Evolutionary conservation across 768 basidiomycete genomes (phyloP).

Genomic region (Piloderma croceum): DNA sequence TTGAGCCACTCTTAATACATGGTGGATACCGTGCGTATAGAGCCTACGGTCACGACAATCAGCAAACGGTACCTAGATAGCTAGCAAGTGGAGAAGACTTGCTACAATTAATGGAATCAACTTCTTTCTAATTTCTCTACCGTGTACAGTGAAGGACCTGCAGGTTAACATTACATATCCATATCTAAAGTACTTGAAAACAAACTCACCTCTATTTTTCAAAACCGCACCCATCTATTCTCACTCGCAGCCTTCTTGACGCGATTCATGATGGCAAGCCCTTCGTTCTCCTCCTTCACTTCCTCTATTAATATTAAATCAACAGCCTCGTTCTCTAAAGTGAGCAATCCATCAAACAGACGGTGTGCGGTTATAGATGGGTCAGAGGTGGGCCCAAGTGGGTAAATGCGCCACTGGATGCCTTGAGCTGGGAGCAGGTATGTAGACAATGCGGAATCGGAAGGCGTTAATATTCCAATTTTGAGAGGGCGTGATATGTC

Average conservation of each 20-base stretch:
- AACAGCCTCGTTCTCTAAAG: constrained; percentile 70
- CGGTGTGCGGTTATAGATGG: constrained; percentile 70
- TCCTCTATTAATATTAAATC: constrained; percentile 85
- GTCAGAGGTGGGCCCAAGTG: constrained; percentile 42
- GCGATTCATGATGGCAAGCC: constrained; percentile 92
- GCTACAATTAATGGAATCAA: too few relatives aligned
- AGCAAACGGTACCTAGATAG: too few relatives aligned
- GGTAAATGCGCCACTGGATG: background rate
- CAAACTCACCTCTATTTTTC: background rate
- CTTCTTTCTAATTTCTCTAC: too few relatives aligned
- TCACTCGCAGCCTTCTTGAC: constrained; percentile 84
- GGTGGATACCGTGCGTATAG: too few relatives aligned
- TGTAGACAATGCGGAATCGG: constrained; percentile 43
- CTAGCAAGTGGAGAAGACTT: too few relatives aligned
- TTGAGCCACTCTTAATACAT: too few relatives aligned
- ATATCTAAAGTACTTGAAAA: too few relatives aligned
- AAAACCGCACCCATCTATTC: constrained; percentile 24
- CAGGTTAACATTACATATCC: too few relatives aligned
- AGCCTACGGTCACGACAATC: too few relatives aligned
- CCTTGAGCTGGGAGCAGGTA: constrained; percentile 14
- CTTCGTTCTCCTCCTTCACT: constrained; percentile 72
- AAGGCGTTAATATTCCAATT: constrained; percentile 65
- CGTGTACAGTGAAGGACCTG: too few relatives aligned
- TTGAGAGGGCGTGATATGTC: constrained; percentile 26
- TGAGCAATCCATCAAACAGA: constrained; percentile 82